A percentile compares a stretch with the other conserved stretches of the same genome.
phyloP scores from a whole-genome alignment of 2,329 filamentous ascomycete species.

The Exophiala aquamarina region DNA sequence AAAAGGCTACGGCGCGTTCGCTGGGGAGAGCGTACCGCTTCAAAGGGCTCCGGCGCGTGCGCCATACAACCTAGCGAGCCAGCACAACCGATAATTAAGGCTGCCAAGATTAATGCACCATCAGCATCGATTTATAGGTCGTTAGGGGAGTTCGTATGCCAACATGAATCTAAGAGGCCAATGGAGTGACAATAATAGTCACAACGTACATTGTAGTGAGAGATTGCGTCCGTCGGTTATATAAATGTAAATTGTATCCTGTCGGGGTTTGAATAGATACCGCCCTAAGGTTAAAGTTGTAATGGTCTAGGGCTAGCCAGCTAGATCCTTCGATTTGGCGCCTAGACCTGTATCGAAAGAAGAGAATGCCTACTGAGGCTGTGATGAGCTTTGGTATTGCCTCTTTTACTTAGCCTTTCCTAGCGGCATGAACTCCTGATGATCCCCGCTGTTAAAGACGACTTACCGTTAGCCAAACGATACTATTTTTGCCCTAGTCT shows the following conservation, averaged over 20 bases:
- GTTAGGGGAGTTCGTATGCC: neutral
- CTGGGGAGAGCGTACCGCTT: neutral
- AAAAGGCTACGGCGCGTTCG: neutral
- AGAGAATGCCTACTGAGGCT: neutral
- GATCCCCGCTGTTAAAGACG: neutral
- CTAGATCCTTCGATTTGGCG: neutral
- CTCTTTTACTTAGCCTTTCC: neutral
- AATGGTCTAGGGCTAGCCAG: neutral
- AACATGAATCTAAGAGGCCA: neutral
- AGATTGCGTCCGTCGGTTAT: neutral
- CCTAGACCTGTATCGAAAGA: neutral
- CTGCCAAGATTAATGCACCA: neutral
- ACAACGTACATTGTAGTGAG: neutral
- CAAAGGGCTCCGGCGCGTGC: neutral
- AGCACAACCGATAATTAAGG: neutral
- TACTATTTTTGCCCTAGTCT: neutral
- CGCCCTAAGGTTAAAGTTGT: neutral
- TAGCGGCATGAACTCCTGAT: neutral
- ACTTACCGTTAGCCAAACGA: neutral
- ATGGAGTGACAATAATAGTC: neutral
- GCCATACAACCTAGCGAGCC: neutral
- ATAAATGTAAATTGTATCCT: neutral
- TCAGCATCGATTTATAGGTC: neutral
- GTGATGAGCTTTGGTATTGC: neutral
- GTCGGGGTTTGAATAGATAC: neutral